Evolutionary conservation across 352 stramenopile species (phyloP), one percentile per base, ranked within the genome.

Genomic region (Globisporangium emineosum): DNA sequence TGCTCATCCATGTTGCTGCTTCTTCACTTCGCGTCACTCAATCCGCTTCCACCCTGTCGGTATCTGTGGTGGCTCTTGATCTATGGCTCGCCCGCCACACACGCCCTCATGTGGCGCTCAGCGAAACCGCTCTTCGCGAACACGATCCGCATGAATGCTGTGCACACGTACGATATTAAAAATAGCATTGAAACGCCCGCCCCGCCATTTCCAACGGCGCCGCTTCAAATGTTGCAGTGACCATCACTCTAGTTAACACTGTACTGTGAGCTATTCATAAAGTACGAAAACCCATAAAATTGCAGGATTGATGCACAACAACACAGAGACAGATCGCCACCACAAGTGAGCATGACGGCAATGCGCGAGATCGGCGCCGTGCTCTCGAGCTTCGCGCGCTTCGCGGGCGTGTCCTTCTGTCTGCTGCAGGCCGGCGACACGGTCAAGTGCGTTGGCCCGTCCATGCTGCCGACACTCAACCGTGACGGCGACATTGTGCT

Each of bases 401-500:
- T 96, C 68, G 83, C 77, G 10, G 80, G 85, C 51, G 69, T 82
- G 30, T 69, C 80, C 23, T 96, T 78, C 69, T 96, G 87, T 60
- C 65, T 92, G 54, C 62, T 86, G 65, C 80, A 96, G 65, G 58
- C 55, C 23, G 79, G 69, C 1, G 90, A 97, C 64, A 86, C 87
- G 12, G 89, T 95, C 69, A 93, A 95, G 68, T 96, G 87, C 64
- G 83, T 90, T 35, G 90, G 90, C 0, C 90, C 90, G 61, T 96
- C 86, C 52, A 97, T 97, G 90, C 79, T 97, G 35, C 89, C 89
- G 19, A 97, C 90, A 49, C 79, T 97, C 47, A 96, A 96, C 67
- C 88, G 77, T 55, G 78, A 94, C 56, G 89, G 90, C 52, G 90
- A 97, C 68, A 93, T 97, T 53, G 79, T 97, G 65, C 72, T 97